Percentiles rank a stretch among this genome's conserved stretches.
Conservation (phyloP, 2,329 filamentous ascomycete genomes). For the Clonostachys byssicola region DNA sequence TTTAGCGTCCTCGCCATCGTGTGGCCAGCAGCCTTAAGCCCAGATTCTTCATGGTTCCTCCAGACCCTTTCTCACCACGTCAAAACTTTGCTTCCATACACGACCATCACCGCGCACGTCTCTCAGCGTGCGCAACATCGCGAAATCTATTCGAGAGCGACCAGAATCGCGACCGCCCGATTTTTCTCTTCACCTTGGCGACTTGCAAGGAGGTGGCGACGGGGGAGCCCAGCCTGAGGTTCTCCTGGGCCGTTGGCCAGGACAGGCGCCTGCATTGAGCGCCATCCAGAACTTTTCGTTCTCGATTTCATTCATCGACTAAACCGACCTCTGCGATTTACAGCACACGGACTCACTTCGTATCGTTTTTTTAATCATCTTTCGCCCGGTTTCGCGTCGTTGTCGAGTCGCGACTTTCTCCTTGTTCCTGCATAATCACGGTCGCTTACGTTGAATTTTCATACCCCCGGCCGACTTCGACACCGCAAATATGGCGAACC, state of each 20-base stretch:
- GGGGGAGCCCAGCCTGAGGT: slow-evolving; percentile 37
- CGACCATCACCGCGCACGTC: slow-evolving; percentile 47
- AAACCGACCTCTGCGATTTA: slow-evolving; percentile 13
- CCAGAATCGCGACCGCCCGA: slow-evolving; percentile 19
- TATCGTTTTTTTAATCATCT: slow-evolving; percentile 11
- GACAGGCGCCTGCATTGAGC: slow-evolving; percentile 8
- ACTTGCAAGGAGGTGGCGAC: slow-evolving; percentile 36
- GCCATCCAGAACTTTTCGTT: slow-evolving; percentile 19
- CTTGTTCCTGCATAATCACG: slow-evolving; percentile 5
- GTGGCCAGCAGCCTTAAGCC: slow-evolving; percentile 31
- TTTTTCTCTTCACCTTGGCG: slow-evolving; percentile 22
- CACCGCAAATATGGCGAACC: slow-evolving; percentile 75
- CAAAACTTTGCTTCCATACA: slow-evolving; percentile 31
- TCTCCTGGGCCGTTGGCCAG: slow-evolving; percentile 43
- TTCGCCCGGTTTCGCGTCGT: slow-evolving; percentile 3
- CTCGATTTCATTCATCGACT: slow-evolving; percentile 20
- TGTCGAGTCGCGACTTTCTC: slow-evolving; percentile 5
- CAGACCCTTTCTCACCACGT: slow-evolving; percentile 33
- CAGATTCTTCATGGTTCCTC: slow-evolving; percentile 37
- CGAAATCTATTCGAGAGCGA: slow-evolving; percentile 15
- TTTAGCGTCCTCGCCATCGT: slow-evolving; percentile 21
- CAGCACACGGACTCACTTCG: slow-evolving; percentile 4
- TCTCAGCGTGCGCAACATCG: slow-evolving; percentile 36
- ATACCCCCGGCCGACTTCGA: slow-evolving; percentile 7
- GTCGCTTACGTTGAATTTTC: slow-evolving; percentile 9